These are phyloP conservation scores for Lactifluus pinguis DNA, from an alignment of 768 basidiomycete species.

Conservation along the genomic window DNA sequence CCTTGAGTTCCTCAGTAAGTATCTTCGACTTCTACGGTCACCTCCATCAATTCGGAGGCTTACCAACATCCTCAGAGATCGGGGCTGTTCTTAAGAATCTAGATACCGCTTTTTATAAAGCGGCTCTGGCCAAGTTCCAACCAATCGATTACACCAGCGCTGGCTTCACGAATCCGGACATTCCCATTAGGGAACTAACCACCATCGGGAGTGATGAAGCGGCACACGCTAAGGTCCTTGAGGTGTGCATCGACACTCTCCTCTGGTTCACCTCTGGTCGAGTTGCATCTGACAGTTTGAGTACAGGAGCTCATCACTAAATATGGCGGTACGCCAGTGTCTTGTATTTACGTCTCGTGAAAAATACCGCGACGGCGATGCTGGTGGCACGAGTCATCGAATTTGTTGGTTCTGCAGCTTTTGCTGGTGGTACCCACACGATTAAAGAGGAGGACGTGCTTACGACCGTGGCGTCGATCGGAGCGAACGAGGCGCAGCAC, in stretches of 20 bases:
- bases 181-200: conserved; percentile 54
- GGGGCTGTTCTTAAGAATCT: conserved; percentile 68
- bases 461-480: conserved; percentile 59
- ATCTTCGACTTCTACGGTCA: conserved; percentile 12
- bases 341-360: conserved; percentile 72
- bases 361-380: conserved; percentile 61
- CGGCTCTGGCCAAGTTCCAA: conserved; percentile 58
- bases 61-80: conserved; percentile 41
- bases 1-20: conserved; percentile 47
- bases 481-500: conserved; percentile 79
- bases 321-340: conserved; percentile 46
- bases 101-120: conserved; percentile 58
- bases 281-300: background rate
- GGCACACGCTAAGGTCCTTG: conserved; percentile 46
- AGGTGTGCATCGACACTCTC: conserved; percentile 30
- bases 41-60: too few species aligned
- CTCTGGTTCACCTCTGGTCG: too few species aligned
- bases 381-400: conserved; percentile 67
- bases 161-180: conserved; percentile 49
- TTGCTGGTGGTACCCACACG: conserved; percentile 63
- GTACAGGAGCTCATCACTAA: conserved; percentile 39
- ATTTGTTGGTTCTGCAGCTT: conserved; percentile 67
- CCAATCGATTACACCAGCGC: conserved; percentile 52
- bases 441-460: conserved; percentile 52
- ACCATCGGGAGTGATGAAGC: conserved; percentile 54